Base-by-base conservation (phyloP, 2,329 filamentous ascomycete species). In the Colletotrichum liaoningense region DNA sequence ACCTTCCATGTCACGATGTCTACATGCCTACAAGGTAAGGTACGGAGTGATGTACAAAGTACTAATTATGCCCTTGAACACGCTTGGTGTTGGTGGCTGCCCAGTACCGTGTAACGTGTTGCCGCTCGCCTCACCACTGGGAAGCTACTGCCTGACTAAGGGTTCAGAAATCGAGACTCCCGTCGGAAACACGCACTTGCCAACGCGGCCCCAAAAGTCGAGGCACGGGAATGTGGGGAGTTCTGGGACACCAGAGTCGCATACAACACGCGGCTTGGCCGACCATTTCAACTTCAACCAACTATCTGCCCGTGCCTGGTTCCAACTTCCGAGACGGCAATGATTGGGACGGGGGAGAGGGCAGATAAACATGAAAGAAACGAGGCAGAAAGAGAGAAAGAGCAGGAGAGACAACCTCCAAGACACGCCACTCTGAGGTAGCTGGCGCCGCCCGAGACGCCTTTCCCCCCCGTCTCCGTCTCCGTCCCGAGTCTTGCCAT, bases 121-220 rank as follows among this genome's bases (percentile, higher is more conserved):
- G 42, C 30, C 28, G 24, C 26, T 14, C 42, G 26, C 38, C 42
- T 52, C 26, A 28, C 26, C 12, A 52, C 9, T 22, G 19, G 42
- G 19, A 49, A 12, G 26, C 42, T 24, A 24, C 26, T 52, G 42
- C 60, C 60, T 63, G 60, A 63, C 60, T 63, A 63, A 30, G 42
- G 60, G 30, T 63, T 63, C 22, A 7, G 28, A 22, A 52, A n/a
- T 52, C 42, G n/a, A 63, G 60, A 35, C 28, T 63, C 26, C 28
- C 38, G 24, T 28, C 6, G 42, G 60, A 12, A 52, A 63, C 42
- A 49, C 42, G 19, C 42, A 49, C 19, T 49, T n/a, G 19, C 42
- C 16, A 49, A 35, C 24, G 57, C 33, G 38, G 22, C 57, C 33
- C 33, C 33, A 35, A 60, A 46, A 60, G 35, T 60, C 14, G 38